phyloP scores from a whole-genome alignment of 805 yeast species.

The Candida incommunis region DNA sequence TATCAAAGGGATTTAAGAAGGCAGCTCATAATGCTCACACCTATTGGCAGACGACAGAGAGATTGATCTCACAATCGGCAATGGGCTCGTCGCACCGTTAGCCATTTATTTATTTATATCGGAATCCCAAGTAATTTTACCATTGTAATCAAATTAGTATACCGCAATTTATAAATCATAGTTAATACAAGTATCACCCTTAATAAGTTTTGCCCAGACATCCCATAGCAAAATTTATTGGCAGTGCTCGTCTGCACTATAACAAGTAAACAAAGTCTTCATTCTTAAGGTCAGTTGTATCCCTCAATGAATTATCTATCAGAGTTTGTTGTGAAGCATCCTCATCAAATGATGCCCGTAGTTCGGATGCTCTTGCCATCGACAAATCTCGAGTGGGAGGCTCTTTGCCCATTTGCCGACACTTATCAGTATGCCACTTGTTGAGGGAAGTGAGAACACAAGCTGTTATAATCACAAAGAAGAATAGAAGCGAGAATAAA shows the following conservation, averaged over 20 bases:
- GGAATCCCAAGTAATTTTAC: no score
- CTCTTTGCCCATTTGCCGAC: constrained; percentile 6
- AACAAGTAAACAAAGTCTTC: constrained; percentile 11
- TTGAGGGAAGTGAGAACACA: constrained; percentile 3
- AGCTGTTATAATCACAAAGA: constrained; percentile 1
- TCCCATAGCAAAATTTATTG: no score
- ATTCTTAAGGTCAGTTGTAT: constrained; percentile 8
- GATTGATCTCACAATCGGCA: neutral
- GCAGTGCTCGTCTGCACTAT: no score
- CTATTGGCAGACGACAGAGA: neutral
- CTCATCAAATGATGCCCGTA: neutral
- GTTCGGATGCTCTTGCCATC: constrained; percentile 3
- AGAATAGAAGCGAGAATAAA: constrained; percentile 5
- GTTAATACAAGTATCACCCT: no score
- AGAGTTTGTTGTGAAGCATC: neutral
- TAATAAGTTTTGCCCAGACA: no score
- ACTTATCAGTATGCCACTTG: constrained; percentile 5
- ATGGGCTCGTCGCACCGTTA: neutral
- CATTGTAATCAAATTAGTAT: no score
- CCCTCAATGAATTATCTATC: constrained; percentile 7
- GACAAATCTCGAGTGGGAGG: constrained; percentile 5
- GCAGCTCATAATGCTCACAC: neutral
- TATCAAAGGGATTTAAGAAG: neutral
- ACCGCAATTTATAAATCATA: no score
- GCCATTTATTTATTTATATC: neutral